phyloP scores from a whole-genome alignment of 2,329 filamentous ascomycete genomes.

The Epichloe sibirici region DNA sequence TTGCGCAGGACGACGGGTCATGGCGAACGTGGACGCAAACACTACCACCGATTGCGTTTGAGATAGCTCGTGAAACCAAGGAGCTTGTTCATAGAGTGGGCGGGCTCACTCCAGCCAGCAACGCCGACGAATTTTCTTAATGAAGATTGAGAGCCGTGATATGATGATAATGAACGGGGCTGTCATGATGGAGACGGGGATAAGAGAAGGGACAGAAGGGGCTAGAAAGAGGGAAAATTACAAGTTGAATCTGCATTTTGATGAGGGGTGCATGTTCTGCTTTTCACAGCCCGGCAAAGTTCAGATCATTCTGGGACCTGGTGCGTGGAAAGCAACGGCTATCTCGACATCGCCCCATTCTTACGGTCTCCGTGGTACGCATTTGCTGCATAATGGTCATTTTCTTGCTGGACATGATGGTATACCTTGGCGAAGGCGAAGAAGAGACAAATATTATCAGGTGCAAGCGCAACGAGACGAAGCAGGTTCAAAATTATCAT shows the following conservation, averaged over 20 bases:
- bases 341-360: neutral
- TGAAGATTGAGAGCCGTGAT: constrained; percentile 3
- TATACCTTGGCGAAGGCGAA: neutral
- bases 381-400: neutral
- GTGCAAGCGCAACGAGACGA: neutral
- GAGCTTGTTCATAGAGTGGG: constrained; percentile 44
- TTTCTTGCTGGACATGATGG: neutral
- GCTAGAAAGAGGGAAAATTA: neutral
- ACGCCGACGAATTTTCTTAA: constrained; percentile 36
- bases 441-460: neutral
- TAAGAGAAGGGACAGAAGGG: neutral
- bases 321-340: neutral
- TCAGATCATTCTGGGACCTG: neutral
- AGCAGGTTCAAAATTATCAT: neutral
- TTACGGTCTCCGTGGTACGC: neutral
- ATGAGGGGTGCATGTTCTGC: neutral
- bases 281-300: neutral
- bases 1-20: constrained; percentile 35
- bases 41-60: constrained; percentile 75
- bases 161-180: constrained; percentile 1
- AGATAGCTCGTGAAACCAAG: constrained; percentile 72
- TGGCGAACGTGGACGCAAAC: constrained; percentile 56
- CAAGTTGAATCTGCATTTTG: neutral
- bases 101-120: constrained; percentile 19
- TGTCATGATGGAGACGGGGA: neutral